Base-by-base conservation (phyloP, 306 rosid genomes). In the Trifolium fragiferum region DNA sequence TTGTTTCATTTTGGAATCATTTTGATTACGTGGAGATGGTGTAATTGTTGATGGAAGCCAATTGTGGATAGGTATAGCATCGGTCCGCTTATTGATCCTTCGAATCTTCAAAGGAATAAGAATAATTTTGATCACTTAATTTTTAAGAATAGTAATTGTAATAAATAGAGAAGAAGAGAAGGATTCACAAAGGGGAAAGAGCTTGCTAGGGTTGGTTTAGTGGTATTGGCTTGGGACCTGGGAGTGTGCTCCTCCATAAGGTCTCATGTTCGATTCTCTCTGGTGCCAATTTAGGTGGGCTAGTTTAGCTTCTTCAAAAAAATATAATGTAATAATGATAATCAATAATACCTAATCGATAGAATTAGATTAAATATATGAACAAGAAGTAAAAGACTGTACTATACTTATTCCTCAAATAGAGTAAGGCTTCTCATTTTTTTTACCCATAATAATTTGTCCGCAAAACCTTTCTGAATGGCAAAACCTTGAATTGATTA, bases 41-140 rank as follows among this genome's bases (percentile, higher is more conserved):
- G 0, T 13, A n/a, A 6, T 21, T 23, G 63, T 73, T 0, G 75
- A 27, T 53, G 38, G 71, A 69, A 20, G 50, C 32, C 62, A 57
- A 46, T 32, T 46, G 3, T 12, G 16, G 66, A 71, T 63, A 15
- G 10, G 25, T 35, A 35, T 10, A 20, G 40, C 23, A 4, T 63
- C 35, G 2, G 12, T 70, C 14, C 44, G 33, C 7, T 37, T 60
- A 37, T 80, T 35, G 35, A 62, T 27, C 38, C 27, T n/a, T 65
- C 46, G 57, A 55, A 64, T 33, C 74, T 35, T 70, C 37, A 64
- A 33, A 12, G 44, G 54, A 51, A 30, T 61, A 20, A 70, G 74
- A 75, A n/a, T 70, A 47, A 43, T 20, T 47, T 49, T 18, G 58
- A 67, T 73, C 30, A 18, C 73, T 7, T 5, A 33, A 58, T 54